These are phyloP conservation scores for Stropharia rugosoannulata DNA, from an alignment of 768 basidiomycete species.

Conservation along the genomic window DNA sequence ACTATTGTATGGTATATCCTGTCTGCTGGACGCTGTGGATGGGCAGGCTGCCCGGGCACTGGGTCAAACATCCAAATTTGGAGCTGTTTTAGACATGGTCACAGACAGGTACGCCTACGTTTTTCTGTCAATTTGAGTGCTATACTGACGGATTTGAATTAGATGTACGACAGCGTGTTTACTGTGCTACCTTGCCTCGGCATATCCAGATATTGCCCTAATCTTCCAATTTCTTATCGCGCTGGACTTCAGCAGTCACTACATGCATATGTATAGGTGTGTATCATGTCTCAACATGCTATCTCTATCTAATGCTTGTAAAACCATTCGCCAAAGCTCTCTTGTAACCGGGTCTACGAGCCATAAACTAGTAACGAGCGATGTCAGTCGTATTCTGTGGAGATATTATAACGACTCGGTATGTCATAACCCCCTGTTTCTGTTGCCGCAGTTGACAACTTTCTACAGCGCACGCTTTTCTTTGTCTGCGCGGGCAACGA, in stretches of 20 bases:
- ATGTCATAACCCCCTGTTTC: constrained; percentile 29
- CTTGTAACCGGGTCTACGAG: constrained; percentile 91
- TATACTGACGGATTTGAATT: constrained; percentile 3
- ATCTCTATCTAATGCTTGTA: constrained; percentile 9
- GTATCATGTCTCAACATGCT: neutral
- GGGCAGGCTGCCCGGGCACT: constrained; percentile 88
- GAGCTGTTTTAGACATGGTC: constrained; percentile 98
- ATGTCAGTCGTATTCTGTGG: constrained; percentile 90
- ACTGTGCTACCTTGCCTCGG: constrained; percentile 89
- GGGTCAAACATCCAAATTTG: constrained; percentile 93
- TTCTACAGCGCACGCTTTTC: constrained; percentile 76
- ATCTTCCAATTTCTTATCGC: constrained; percentile 95
- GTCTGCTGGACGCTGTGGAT: constrained; percentile 93
- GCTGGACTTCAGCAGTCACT: constrained; percentile 96
- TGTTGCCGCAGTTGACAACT: neutral
- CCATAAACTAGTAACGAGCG: constrained; percentile 90
- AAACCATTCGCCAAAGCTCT: constrained; percentile 53
- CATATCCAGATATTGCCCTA: constrained; percentile 82
- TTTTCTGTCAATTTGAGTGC: neutral
- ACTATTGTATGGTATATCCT: constrained; percentile 84
- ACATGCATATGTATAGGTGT: constrained; percentile 99
- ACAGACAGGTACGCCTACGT: constrained; percentile 80
- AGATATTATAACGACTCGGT: constrained; percentile 94
- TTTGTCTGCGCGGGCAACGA: constrained; percentile 95
- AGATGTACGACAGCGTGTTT: constrained; percentile 97